Base-by-base conservation (phyloP, 441 rosid genomes). In the Erysimum pusillum region DNA sequence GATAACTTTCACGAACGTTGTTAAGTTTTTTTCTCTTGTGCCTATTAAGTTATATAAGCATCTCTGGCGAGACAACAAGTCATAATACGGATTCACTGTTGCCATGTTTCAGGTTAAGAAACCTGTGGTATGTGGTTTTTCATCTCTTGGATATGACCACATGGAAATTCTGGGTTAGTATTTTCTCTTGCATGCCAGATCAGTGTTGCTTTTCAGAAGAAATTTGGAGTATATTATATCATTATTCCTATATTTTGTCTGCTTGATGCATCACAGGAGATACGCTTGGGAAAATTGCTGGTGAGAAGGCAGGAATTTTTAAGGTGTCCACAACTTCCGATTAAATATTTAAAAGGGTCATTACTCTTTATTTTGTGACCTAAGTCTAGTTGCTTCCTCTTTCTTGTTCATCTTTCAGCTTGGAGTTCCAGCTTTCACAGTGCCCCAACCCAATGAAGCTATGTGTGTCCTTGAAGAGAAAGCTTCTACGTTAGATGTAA, bases 141-240 rank as follows among this genome's bases (percentile, higher is more conserved):
- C 97, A 76, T 93, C 98, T 71, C 97, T 96, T 46, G 99, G 99
- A 76, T 96, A 87, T 80, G 99, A 96, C 76, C 99, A 96, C 89
- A 96, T 91, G 99, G 99, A 93, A 81, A 96, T 96, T 83, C 93
- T 96, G 70, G 99, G 99, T 96, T 87, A 83, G 98, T 93, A 71
- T 38, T 56, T 15, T 74, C 52, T 75, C 34, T 51, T 57, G 68
- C 65, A 32, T 42, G n/a, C n/a, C n/a, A n/a, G n/a, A n/a, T n/a
- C n/a, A n/a, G n/a, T n/a, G n/a, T n/a, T n/a, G n/a, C n/a, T n/a
- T n/a, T n/a, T n/a, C n/a, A n/a, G n/a, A n/a, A n/a, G n/a, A n/a
- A n/a, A n/a, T n/a, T n/a, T n/a, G n/a, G n/a, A n/a, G n/a, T n/a
- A n/a, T n/a, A n/a, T n/a, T n/a, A n/a, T n/a, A n/a, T n/a, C n/a